These are phyloP conservation scores for Sphaerosporella brunnea DNA, from an alignment of 495 filamentous ascomycete species.

Conservation along the genomic window DNA sequence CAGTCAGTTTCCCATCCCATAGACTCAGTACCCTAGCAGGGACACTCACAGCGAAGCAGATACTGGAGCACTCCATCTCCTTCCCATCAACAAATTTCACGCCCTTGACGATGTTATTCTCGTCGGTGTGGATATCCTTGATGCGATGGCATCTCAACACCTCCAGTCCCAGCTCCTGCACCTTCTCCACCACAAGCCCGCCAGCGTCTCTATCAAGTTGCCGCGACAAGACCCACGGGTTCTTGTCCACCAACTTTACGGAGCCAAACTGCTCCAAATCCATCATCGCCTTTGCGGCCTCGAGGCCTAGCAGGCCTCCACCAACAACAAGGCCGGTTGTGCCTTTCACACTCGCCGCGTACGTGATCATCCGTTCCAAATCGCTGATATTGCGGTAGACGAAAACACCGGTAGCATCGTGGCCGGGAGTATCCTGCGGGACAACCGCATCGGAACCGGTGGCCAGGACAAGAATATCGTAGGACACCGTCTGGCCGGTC, in stretches of 20 bases:
- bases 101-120: conserved; percentile 50
- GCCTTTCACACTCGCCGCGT: conserved; percentile 46
- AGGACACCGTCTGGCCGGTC: conserved; percentile 50
- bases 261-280: conserved; percentile 61
- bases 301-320: conserved; percentile 76
- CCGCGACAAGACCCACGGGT: conserved; percentile 71
- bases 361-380: conserved; percentile 63
- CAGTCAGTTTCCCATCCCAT: conserved; percentile 8
- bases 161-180: conserved; percentile 63
- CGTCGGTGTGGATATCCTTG: conserved; percentile 49
- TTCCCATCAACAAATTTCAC: conserved; percentile 76
- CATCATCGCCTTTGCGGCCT: conserved; percentile 92
- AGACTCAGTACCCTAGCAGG: neutral
- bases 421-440: conserved; percentile 60
- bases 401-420: conserved; percentile 77
- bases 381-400: conserved; percentile 89
- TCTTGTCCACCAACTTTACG: conserved; percentile 75
- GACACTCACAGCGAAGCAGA: conserved; percentile 64
- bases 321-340: conserved; percentile 65
- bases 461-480: conserved; percentile 78
- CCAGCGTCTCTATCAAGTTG: conserved; percentile 81
- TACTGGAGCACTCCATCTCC: conserved; percentile 58
- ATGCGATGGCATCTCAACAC: conserved; percentile 68
- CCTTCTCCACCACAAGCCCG: conserved; percentile 66
- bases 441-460: conserved; percentile 84